Evolutionary conservation across 306 rosid species (phyloP).

Genomic region (Abrus pulchellus): DNA sequence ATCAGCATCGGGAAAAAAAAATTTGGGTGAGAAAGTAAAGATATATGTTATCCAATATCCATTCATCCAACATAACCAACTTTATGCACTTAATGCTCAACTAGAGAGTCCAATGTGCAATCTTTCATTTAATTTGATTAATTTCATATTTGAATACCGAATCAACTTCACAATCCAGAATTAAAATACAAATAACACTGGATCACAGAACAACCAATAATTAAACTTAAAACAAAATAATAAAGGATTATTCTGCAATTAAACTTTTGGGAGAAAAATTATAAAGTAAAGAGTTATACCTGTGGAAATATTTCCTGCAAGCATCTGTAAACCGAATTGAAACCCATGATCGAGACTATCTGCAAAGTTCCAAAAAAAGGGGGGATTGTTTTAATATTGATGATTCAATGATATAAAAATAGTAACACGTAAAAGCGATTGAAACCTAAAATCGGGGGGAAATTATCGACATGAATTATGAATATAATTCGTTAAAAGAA

Average conservation of each 20-base stretch:
- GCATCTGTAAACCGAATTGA: constrained; percentile 61
- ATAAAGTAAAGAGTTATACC: constrained; percentile 49
- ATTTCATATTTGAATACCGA: constrained; percentile 14
- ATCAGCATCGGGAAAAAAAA: not conserved
- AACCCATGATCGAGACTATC: constrained; percentile 67
- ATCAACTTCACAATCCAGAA: constrained; percentile 22
- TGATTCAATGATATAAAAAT: not conserved
- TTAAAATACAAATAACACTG: constrained; percentile 14
- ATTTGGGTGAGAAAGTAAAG: not conserved
- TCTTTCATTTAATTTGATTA: not conserved
- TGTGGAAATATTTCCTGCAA: constrained; percentile 83
- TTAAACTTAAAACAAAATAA: not conserved
- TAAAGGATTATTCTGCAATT: not conserved
- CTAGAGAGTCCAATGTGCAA: constrained; percentile 20
- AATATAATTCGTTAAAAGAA: not conserved
- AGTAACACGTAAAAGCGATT: constrained; percentile 1
- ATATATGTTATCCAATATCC: not conserved
- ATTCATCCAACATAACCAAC: constrained; percentile 4
- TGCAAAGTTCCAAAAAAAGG: constrained; percentile 41
- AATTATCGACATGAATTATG: not conserved
- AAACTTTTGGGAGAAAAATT: not conserved
- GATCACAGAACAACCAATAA: constrained; percentile 12
- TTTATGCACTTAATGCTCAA: constrained; percentile 1
- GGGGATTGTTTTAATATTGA: not conserved
- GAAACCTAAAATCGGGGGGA: constrained; percentile 5